Evolutionary conservation across 2,329 filamentous ascomycete species (phyloP), one percentile per base, ranked within the genome.

Genomic region (Claviceps monticola): DNA sequence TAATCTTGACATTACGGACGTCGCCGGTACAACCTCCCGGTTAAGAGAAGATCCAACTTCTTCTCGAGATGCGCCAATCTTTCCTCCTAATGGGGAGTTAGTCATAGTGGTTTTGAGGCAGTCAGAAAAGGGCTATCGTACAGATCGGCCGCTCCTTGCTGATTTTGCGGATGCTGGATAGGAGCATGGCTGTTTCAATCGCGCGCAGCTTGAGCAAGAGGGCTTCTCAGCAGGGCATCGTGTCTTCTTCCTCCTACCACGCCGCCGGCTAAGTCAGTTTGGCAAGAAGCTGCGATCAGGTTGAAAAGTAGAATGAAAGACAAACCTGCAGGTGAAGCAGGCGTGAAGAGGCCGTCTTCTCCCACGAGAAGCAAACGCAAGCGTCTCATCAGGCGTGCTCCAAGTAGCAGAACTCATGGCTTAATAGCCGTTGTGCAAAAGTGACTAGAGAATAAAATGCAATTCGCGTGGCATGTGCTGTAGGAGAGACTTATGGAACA

Each of bases 171-270:
- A 62, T 3, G 64, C 60, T 16, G 71, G 63, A 58, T 75, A 75
- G 11, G 70, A 67, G 57, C 73, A 75, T 42, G 67, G 57, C 59
- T 76, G 73, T 48, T 68, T 69, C 8, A 76, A 64, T 16, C 74
- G 70, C 11, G 70, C 63, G 57, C 74, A 76, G 57, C 71, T 74
- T 9, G 74, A 76, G 53, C 74, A 76, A 1, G 70, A 66, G 5
- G 74, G 74, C 57, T 71, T 74, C 59, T 76, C 74, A 6, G 72
- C 74, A 0, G 74, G 74, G 57, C 74, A 76, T 37, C 74, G 68
- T 2, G 70, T 74, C 58, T 76, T 76, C 57, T 76, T 75, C 50
- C 72, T 62, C 59, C 72, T 65, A 39, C 5, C 19, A 26, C 16
- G 13, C n/a, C 26, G 23, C 23, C n/a, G 23, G n/a, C 21, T 4